These are phyloP conservation scores for Piromyces finnis DNA, from an alignment of 192 early-diverging fungal genomes.

Conservation along the genomic window DNA sequence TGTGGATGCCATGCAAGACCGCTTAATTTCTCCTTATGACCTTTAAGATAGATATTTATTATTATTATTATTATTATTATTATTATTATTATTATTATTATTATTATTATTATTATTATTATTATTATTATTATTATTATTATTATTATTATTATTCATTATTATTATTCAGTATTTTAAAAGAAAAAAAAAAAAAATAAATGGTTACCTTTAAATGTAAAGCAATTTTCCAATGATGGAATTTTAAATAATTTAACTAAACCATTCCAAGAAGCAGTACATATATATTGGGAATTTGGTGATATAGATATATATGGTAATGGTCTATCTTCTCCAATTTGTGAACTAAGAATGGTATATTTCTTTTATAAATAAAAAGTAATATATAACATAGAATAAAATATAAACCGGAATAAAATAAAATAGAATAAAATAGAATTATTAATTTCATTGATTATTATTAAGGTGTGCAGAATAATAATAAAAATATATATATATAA, in stretches of 20 bases:
- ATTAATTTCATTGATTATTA: too few relatives aligned
- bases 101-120: too few relatives aligned
- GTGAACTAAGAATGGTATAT: slow-evolving; percentile 56
- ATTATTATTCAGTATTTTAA: too few relatives aligned
- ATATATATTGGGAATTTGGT: slow-evolving; percentile 54
- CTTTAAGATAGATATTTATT: slow-evolving; percentile 9
- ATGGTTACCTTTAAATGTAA: slow-evolving; percentile 24
- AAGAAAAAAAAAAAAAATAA: background rate
- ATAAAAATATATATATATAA: too few relatives aligned
- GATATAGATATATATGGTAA: slow-evolving; percentile 58
- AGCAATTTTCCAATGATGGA: slow-evolving; percentile 43
- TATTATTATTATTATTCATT: too few relatives aligned
- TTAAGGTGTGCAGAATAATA: too few relatives aligned
- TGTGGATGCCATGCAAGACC: slow-evolving; percentile 79
- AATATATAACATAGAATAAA: too few relatives aligned
- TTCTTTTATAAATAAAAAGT: background rate
- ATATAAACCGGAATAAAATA: too few relatives aligned
- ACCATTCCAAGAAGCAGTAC: slow-evolving; percentile 74
- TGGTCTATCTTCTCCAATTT: slow-evolving; percentile 79
- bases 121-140: too few relatives aligned
- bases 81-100: too few relatives aligned
- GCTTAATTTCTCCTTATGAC: slow-evolving; percentile 75
- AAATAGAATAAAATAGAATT: too few relatives aligned
- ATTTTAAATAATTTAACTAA: slow-evolving; percentile 73
- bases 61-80: too few relatives aligned